Evolutionary conservation across 306 rosid species (phyloP), one percentile per base, ranked within the genome.

Genomic region (Phaseolus lunatus): DNA sequence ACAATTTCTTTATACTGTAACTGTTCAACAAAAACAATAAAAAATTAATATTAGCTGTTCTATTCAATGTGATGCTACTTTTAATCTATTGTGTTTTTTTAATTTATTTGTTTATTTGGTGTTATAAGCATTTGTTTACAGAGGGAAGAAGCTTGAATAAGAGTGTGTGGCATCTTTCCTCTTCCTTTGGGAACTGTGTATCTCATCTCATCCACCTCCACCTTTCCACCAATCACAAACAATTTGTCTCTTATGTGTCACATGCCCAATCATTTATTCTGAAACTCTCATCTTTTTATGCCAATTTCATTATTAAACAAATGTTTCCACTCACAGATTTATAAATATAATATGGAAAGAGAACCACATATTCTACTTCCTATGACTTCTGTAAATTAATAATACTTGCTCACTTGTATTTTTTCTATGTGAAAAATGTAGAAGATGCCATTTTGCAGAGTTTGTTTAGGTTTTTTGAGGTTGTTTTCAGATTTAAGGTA

Each of bases 221-320:
- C 4, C 15, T n/a, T 14, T 52, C 54, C 33, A 67, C 66, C 84
- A 67, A 57, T 23, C 7, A 67, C 26, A 49, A 31, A 50, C 76
- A 11, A 24, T 49, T 67, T 57, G 18, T 33, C 3, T 37, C 19
- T 31, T 9, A 4, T 5, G 13, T 26, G 8, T 62, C 80, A 65
- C 73, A 56, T 67, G 70, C 4, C 67, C 84, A 68, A 81, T 81
- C 81, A 81, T 75, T 81, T 81, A 68, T 61, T 49, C 77, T 57
- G 49, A 58, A 67, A 50, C 58, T 47, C 57, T 35, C 66, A 13
- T 44, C 27, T 68, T 41, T 66, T 66, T 23, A 67, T 43, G 15
- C 35, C 48, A 18, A 33, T 10, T 64, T 64, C 9, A 0, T 9
- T 0, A 15, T 27, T 15, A 14, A 15, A 58, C 2, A 59, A 59